Evolutionary conservation across 495 filamentous ascomycete genomes (phyloP).

Genomic region (Tuber borchii): DNA sequence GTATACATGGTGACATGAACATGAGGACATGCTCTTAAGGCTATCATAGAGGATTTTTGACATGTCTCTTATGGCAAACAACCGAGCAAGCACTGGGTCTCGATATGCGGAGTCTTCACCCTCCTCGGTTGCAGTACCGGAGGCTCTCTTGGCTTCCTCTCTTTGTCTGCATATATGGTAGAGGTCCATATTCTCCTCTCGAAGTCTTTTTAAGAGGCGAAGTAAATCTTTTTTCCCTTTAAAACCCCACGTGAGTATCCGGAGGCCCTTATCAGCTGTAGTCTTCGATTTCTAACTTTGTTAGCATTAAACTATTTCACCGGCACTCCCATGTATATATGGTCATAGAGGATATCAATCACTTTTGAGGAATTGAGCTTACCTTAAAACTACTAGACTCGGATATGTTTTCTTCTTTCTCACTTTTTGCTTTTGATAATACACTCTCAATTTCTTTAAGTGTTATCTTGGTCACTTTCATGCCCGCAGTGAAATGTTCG

Average conservation of each 20-base stretch:
- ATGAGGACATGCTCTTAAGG: not conserved
- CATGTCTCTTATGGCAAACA: slow-evolving; percentile 13
- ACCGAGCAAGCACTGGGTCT: not conserved
- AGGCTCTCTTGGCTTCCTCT: not conserved
- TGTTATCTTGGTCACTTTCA: too few relatives aligned
- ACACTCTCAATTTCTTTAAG: too few relatives aligned
- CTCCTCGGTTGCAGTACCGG: not conserved
- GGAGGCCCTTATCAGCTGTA: not conserved
- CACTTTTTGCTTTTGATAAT: too few relatives aligned
- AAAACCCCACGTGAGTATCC: slow-evolving; percentile 3
- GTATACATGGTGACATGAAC: not conserved
- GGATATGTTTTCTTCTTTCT: too few relatives aligned
- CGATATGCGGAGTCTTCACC: not conserved
- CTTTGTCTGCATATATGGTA: not conserved
- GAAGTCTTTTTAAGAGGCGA: slow-evolving; percentile 4
- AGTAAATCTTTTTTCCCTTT: not conserved
- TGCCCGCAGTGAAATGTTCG: too few relatives aligned
- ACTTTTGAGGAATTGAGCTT: too few relatives aligned
- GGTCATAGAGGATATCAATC: too few relatives aligned
- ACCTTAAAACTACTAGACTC: too few relatives aligned
- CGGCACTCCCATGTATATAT: too few relatives aligned
- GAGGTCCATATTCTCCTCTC: not conserved
- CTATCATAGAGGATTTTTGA: slow-evolving; percentile 19
- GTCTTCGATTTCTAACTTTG: not conserved
- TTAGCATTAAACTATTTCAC: not conserved